Evolutionary conservation across 2,329 filamentous ascomycete genomes (phyloP).

Genomic region (Leptoxyphium fumago): DNA sequence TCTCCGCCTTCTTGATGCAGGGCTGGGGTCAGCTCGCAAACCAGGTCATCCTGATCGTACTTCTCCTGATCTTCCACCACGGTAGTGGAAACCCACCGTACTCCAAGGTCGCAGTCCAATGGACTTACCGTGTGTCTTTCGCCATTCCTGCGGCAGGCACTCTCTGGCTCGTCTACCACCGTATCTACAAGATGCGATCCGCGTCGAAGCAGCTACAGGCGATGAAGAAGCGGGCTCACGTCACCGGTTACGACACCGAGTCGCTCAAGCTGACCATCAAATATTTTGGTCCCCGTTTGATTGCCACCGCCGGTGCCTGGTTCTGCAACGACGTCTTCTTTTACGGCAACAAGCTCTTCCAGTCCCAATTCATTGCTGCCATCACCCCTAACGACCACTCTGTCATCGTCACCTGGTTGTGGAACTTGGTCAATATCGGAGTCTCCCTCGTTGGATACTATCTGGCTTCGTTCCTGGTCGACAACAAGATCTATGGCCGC

Average conservation of each 20-base stretch:
- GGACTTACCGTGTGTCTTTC: conserved; percentile 84
- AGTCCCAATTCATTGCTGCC: conserved; percentile 74
- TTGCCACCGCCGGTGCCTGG: conserved; percentile 81
- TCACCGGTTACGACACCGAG: conserved; percentile 84
- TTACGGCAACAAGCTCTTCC: conserved; percentile 98
- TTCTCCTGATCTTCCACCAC: conserved; percentile 79
- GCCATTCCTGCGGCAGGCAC: conserved; percentile 82
- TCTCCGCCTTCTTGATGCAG: conserved; percentile 93
- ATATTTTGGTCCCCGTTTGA: conserved; percentile 72
- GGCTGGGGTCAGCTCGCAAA: conserved; percentile 96
- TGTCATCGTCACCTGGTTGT: conserved; percentile 77
- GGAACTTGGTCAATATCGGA: conserved; percentile 82
- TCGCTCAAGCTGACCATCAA: conserved; percentile 65
- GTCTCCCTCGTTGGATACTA: conserved; percentile 85
- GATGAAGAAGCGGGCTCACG: conserved; percentile 72
- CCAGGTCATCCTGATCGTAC: conserved; percentile 74
- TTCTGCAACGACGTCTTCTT: conserved; percentile 98
- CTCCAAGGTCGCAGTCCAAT: conserved; percentile 62
- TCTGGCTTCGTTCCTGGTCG: conserved; percentile 71
- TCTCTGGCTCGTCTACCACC: conserved; percentile 90
- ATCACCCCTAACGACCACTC: conserved; percentile 55
- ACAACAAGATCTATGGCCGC: conserved; percentile 92
- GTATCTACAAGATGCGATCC: conserved; percentile 84
- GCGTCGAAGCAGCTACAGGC: conserved; percentile 68
- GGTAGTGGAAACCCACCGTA: conserved; percentile 65